Evolutionary conservation across 768 basidiomycete genomes (phyloP), one percentile per base, ranked within the genome.

Genomic region (Tulasnella sp.): DNA sequence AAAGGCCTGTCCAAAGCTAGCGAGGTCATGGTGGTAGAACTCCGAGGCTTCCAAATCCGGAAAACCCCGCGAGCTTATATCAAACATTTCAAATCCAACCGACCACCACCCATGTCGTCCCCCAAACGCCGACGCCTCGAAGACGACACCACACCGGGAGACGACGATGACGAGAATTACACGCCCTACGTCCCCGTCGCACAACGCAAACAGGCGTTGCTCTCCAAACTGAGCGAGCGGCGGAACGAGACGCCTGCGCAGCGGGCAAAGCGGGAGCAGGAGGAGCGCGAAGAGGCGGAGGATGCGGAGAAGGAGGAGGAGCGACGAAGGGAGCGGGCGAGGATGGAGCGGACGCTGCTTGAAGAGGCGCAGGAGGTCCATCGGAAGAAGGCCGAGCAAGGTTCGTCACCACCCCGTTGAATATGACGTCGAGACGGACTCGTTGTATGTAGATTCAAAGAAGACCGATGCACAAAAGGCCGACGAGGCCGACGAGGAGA

Each of bases 331-430:
- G 90, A 94, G 67, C 82, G 77, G 64, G 78, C 80, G 17, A 71
- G 93, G 60, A 84, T 82, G 68, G 90, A 93, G 71, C 73, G 90
- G 63, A 96, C 92, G 0, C 70, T 99, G 46, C 71, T 99, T 49
- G 69, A 91, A 65, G 92, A 96, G 67, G 96, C 96, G 1, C 91
- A 97, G 69, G 94, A 98, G 66, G 93, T 98, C 31, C 90, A 94
- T 65, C 76, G 77, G 23, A 76, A 76, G 68, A 89, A 84, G 69
- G 88, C 85, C 3, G 76, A 74, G 53, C 87, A 94, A 72, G 86
- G 90, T 88, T 53, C 43, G 71, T 65, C 14, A 15, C 27, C 17
- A 14, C 12, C 39, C 55, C 25, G 52, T 58, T 34, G 15, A 48
- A 21, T 32, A 39, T 6, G 41, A 32, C n/a, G 31, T 23, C 48